Evolutionary conservation across 2,329 filamentous ascomycete species (phyloP), one percentile per base, ranked within the genome.

Genomic region (Colletotrichum cuscutae): DNA sequence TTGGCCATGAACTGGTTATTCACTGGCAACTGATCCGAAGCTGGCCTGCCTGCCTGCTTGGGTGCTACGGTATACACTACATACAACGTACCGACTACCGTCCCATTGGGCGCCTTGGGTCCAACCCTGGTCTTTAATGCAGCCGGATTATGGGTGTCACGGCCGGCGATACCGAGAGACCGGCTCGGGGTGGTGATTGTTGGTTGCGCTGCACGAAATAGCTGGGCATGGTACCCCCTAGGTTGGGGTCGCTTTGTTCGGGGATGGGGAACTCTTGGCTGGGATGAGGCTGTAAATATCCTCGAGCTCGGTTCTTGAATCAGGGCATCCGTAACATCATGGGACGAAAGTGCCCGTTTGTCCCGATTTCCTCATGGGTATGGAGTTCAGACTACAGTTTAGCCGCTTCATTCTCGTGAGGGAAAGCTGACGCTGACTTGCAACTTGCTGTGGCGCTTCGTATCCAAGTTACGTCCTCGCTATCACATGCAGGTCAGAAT

Each of bases 161-260:
- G 24, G 46, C 61, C 56, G 60, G 70, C 46, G 28, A 61, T 70
- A 65, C 60, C 70, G 60, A 65, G 60, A 70, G 26, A 57, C 26
- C 46, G 70, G 70, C 70, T 59, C 69, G 24, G 26, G 37, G 49
- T 42, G 32, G 57, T 62, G 42, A 22, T 22, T 61, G 46, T 65
- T 65, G 60, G 35, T 65, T 56, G 35, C 22, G 26, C 35, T 63
- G 54, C 28, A 30, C 58, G 64, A 32, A 57, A 52, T 56, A 26
- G 46, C 13, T 28, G 7, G 54, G 58, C 32, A 61, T 61, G 64
- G 64, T 30, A 68, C 57, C 68, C 46, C 49, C 13, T 15, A 59
- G 35, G n/a, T 22, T 15, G 30, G 46, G 56, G 15, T 54, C 11
- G 15, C 5, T 63, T 28, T 22, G 42, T 49, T 11, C n/a, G 42